A percentile compares a stretch with the other conserved stretches of the same genome.
Evolutionary conservation across 345 rosid species (phyloP).

Genomic region (Crucihimalaya himalaica): DNA sequence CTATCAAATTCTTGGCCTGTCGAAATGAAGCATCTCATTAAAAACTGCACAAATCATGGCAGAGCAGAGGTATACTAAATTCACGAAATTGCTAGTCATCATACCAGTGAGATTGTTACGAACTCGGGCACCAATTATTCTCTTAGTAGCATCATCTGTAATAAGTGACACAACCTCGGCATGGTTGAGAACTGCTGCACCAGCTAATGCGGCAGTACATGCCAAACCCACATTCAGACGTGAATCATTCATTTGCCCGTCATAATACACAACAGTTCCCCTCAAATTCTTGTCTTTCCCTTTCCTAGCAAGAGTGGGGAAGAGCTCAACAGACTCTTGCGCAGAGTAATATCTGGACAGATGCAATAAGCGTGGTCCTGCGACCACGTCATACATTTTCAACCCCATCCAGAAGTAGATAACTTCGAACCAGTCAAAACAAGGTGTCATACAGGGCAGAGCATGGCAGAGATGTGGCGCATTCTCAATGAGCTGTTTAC

Average conservation of each 20-base stretch:
- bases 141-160: constrained; percentile 58
- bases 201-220: constrained; percentile 87
- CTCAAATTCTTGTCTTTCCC: constrained; percentile 65
- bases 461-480: constrained; percentile 97
- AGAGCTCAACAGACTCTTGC: constrained; percentile 78
- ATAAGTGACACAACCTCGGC: constrained; percentile 86
- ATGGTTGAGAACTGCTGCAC: constrained; percentile 94
- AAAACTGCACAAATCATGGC: constrained; percentile 1
- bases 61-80: background rate
- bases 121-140: constrained; percentile 81
- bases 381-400: constrained; percentile 96
- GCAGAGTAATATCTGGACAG: constrained; percentile 89
- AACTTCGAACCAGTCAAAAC: constrained; percentile 94
- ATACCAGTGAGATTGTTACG: constrained; percentile 88
- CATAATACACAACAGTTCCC: constrained; percentile 97
- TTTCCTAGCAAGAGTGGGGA: constrained; percentile 89
- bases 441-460: constrained; percentile 98
- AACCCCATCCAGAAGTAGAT: constrained; percentile 92
- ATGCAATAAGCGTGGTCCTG: constrained; percentile 80
- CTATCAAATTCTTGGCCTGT: constrained; percentile 83
- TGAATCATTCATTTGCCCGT: constrained; percentile 99
- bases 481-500: constrained; percentile 87
- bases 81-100: background rate
- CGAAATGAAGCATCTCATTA: constrained; percentile 11
- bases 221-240: constrained; percentile 89